Percentiles rank a stretch among this genome's conserved stretches.
Conservation (phyloP, 768 basidiomycete genomes). For the Neoboletus subvelutipes region DNA sequence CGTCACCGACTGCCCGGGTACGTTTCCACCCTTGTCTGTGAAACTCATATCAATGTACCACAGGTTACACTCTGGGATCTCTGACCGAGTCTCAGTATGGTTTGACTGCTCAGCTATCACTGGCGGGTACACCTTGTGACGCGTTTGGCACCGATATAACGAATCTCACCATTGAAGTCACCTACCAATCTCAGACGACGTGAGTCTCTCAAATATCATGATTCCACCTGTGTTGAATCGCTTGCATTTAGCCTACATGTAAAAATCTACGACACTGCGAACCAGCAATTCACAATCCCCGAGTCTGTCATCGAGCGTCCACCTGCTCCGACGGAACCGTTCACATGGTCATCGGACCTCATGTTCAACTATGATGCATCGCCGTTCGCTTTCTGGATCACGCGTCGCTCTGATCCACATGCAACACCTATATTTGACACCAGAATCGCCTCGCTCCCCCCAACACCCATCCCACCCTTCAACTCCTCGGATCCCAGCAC, state of each 20-base stretch:
- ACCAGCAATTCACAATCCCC: slow-evolving; percentile 68
- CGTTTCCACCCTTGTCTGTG: background rate
- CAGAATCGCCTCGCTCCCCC: slow-evolving; percentile 57
- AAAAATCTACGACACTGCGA: slow-evolving; percentile 60
- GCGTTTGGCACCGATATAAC: slow-evolving; percentile 62
- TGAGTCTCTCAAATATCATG: slow-evolving; percentile 22
- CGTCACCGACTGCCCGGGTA: slow-evolving; percentile 35
- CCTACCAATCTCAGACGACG: slow-evolving; percentile 59
- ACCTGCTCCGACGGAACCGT: slow-evolving; percentile 32
- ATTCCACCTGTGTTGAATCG: background rate
- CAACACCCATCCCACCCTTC: slow-evolving; percentile 57
- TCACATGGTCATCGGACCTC: slow-evolving; percentile 52
- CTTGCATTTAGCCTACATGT: slow-evolving; percentile 55
- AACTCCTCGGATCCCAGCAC: slow-evolving; percentile 51
- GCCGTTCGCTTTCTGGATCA: slow-evolving; percentile 83
- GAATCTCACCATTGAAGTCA: slow-evolving; percentile 62
- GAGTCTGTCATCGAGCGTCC: slow-evolving; percentile 50
- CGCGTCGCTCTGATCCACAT: slow-evolving; percentile 57
- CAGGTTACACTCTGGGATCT: slow-evolving; percentile 55
- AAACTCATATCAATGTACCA: background rate
- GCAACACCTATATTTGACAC: slow-evolving; percentile 69
- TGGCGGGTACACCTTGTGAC: slow-evolving; percentile 60
- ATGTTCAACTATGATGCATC: slow-evolving; percentile 62
- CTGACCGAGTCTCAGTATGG: slow-evolving; percentile 46
- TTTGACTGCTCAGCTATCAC: slow-evolving; percentile 51